Base-by-base conservation (phyloP, 139 green algal genomes). In the Chlamydomonas sphaeroides region DNA sequence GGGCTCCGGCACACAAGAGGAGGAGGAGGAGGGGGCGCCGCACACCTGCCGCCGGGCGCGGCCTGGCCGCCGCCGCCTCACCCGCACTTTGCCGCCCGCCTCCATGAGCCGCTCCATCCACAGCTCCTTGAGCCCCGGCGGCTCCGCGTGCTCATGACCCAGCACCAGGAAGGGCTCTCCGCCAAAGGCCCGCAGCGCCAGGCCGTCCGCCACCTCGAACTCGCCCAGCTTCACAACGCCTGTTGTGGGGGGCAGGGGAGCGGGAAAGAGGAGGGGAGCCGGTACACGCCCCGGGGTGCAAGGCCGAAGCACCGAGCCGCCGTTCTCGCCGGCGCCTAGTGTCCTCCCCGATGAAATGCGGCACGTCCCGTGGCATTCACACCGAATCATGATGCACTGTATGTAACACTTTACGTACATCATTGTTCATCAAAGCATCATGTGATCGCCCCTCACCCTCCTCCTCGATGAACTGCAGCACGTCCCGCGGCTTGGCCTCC, bases 111-210 rank as follows among this genome's bases (percentile, higher is more conserved):
- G 63, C 62, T 83, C 62, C 76, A 56, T 74, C 76, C 76, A 83
- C 62, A 73, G 71, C 25, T 73, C 63, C 62, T 45, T 49, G 30
- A 68, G 59, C 1, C 35, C 76, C 25, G 62, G 62, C 20, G 76
- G 76, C 76, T 83, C 76, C 45, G 63, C 62, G 48, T 83, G 76
- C 11, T 83, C 76, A 2, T 72, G 42, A 6, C 76, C 76, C 76
- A 83, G 51, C 45, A 65, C 63, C 42, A 83, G 62, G 48, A 83
- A 83, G 18, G 62, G 62, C 76, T 83, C 76, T 5, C 15, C 35
- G 33, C 74, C 83, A 23, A 87, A 87, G 21, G 74, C 83, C 32
- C 36, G 65, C 39, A 87, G 78, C 53, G 66, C 83, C 56, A 79
- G 63, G 0, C 72, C 57, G 73, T 87, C 83, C 36, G 56, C 71